These are phyloP conservation scores for Ceratocystis cubensis DNA, from an alignment of 2,329 filamentous ascomycete species.

Conservation along the genomic window DNA sequence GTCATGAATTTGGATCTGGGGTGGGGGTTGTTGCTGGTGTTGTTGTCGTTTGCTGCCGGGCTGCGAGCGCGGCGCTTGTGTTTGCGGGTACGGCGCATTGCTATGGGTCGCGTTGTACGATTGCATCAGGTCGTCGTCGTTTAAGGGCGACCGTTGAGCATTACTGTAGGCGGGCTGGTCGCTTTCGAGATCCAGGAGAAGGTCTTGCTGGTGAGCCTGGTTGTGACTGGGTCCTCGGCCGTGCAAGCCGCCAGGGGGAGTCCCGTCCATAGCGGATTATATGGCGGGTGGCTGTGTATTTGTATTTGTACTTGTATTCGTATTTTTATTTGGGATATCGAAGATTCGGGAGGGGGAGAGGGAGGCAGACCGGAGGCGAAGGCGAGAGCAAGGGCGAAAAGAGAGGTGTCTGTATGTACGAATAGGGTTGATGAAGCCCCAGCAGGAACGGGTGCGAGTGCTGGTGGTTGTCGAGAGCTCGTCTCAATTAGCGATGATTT, in stretches of 20 bases:
- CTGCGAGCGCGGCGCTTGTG: slow-evolving; percentile 3
- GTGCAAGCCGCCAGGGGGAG: slow-evolving; percentile 37
- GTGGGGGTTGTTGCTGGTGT: slow-evolving; percentile 13
- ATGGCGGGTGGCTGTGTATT: neutral
- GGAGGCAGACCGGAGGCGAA: neutral
- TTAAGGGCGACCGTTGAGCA: slow-evolving; percentile 64
- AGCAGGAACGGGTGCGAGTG: neutral
- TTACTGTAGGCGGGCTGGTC: slow-evolving; percentile 58
- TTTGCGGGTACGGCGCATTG: slow-evolving; percentile 18
- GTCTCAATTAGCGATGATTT: neutral
- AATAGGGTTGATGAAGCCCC: too few species aligned
- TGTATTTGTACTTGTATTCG: too few species aligned
- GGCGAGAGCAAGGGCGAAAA: too few species aligned
- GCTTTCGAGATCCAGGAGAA: slow-evolving; percentile 64
- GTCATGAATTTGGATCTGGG: slow-evolving; percentile 23
- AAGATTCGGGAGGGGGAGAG: slow-evolving; percentile 22
- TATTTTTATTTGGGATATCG: too few species aligned
- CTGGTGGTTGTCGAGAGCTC: neutral
- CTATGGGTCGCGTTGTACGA: slow-evolving; percentile 43
- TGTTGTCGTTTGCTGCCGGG: neutral
- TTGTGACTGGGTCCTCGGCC: slow-evolving; percentile 33
- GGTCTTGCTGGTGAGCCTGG: slow-evolving; percentile 36
- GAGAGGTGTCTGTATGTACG: too few species aligned
- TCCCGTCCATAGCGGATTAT: slow-evolving; percentile 44
- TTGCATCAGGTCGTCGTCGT: slow-evolving; percentile 68